phyloP scores from a whole-genome alignment of 2,329 filamentous ascomycete species.

The Botrytis deweyae region DNA sequence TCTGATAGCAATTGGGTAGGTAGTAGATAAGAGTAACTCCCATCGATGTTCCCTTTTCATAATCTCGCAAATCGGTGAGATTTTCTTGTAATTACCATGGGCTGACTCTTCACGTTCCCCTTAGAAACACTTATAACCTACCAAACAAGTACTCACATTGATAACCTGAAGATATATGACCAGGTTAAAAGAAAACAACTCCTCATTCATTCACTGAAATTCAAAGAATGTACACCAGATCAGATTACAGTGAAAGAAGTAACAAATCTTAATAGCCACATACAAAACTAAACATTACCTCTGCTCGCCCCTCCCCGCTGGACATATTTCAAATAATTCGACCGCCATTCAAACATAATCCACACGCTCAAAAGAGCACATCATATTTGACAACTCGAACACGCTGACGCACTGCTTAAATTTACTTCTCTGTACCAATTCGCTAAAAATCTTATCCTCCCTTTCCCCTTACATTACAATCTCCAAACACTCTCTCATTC shows the following conservation, averaged over 20 bases:
- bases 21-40: neutral
- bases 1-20: no score
- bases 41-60: neutral
- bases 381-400: neutral
- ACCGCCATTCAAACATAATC: neutral
- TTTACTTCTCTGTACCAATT: neutral
- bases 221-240: neutral
- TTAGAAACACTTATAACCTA: neutral
- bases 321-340: neutral
- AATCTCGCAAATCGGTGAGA: neutral
- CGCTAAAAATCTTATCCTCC: neutral
- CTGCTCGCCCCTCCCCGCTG: neutral
- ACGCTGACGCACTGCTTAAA: neutral
- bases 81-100: neutral
- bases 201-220: neutral
- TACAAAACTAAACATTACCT: slow-evolving; percentile 14
- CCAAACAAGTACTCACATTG: neutral
- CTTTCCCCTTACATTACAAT: neutral
- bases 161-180: neutral
- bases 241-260: neutral
- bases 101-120: neutral
- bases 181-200: neutral
- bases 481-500: neutral
- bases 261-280: neutral
- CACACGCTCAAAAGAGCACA: neutral